Percentiles rank a stretch among this genome's conserved stretches.
Evolutionary conservation across 2,329 filamentous ascomycete genomes (phyloP).

Genomic region (Hysterium pulicare): DNA sequence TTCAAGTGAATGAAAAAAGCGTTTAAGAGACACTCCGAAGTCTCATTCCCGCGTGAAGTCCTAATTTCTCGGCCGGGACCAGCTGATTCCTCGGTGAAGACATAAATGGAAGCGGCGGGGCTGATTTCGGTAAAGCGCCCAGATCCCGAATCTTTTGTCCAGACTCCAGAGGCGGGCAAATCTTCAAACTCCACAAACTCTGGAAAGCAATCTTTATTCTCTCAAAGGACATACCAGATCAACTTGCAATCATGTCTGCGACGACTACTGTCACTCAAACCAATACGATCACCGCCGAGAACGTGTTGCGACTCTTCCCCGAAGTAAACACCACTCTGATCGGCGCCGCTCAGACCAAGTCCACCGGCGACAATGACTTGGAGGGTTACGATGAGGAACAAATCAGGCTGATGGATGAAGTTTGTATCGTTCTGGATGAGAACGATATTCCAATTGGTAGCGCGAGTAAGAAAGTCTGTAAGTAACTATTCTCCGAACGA

Average conservation of each 20-base stretch:
- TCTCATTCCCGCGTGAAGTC: no score
- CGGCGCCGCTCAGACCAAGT: constrained; percentile 58
- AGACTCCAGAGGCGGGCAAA: no score
- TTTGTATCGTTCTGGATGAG: constrained; percentile 94
- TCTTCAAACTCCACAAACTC: no score
- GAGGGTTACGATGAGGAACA: constrained; percentile 96
- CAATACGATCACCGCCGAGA: constrained; percentile 75
- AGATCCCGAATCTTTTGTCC: no score
- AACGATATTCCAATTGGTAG: constrained; percentile 91
- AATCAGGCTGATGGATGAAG: constrained; percentile 96
- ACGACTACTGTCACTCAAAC: constrained; percentile 34
- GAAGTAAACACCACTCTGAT: constrained; percentile 66
- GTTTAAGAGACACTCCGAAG: no score
- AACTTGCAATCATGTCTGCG: constrained; percentile 28
- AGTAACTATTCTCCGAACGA: constrained; percentile 33
- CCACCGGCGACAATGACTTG: constrained; percentile 61
- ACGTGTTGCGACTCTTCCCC: constrained; percentile 84
- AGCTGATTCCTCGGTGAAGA: no score
- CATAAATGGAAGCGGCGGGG: no score
- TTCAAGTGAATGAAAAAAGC: no score
- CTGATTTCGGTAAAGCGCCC: no score
- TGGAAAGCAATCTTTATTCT: no score
- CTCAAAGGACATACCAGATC: no score
- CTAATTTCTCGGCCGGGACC: no score
- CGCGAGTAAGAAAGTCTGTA: constrained; percentile 97